Evolutionary conservation across 768 basidiomycete species (phyloP).

Genomic region (Cyathus striatus): DNA sequence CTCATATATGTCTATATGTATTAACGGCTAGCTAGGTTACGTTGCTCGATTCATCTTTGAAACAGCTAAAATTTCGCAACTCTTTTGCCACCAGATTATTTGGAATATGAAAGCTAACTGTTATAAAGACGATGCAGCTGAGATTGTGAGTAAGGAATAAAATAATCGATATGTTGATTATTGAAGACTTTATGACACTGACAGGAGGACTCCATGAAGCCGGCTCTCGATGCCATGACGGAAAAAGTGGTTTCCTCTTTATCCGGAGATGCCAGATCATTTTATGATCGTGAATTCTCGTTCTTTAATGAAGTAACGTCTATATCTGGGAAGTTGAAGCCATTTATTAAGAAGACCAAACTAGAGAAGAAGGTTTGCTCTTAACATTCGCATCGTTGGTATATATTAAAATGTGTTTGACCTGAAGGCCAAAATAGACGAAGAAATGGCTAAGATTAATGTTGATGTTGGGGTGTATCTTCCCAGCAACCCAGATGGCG

Average conservation of each 20-base stretch:
- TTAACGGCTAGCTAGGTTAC: slow-evolving; percentile 56
- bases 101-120: slow-evolving; percentile 99
- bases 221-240: slow-evolving; percentile 85
- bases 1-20: background rate
- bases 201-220: slow-evolving; percentile 95
- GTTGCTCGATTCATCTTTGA: slow-evolving; percentile 94
- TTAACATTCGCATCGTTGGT: background rate
- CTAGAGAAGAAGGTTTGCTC: slow-evolving; percentile 87
- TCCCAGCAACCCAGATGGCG: slow-evolving; percentile 95
- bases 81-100: slow-evolving; percentile 99
- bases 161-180: background rate
- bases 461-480: slow-evolving; percentile 96
- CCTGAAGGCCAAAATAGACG: slow-evolving; percentile 91
- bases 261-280: slow-evolving; percentile 81
- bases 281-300: slow-evolving; percentile 91
- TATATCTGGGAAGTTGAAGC: slow-evolving; percentile 96
- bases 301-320: slow-evolving; percentile 98
- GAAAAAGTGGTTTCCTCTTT: slow-evolving; percentile 75
- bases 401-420: too few relatives aligned
- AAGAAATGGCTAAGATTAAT: slow-evolving; percentile 95
- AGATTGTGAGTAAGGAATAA: slow-evolving; percentile 49
- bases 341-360: slow-evolving; percentile 92
- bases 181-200: slow-evolving; percentile 5
- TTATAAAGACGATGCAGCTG: slow-evolving; percentile 85
- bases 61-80: slow-evolving; percentile 93